Evolutionary conservation across 1,284 basidiomycete genomes (phyloP).

Genomic region (Cystobasidiaceae sp.): DNA sequence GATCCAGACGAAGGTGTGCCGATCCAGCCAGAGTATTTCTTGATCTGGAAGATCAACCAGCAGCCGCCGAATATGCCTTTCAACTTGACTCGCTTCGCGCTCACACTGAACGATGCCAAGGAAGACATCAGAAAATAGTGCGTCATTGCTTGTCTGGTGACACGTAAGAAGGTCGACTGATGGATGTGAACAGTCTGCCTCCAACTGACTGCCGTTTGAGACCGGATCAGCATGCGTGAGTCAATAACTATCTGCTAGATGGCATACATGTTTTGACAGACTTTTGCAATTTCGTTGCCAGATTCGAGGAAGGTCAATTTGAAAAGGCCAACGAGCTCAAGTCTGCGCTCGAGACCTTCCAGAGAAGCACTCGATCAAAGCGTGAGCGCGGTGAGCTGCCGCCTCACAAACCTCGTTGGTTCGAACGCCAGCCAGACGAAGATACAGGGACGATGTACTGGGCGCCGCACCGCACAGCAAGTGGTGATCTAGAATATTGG

Average conservation of each 20-base stretch:
- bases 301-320: slow-evolving; percentile 40
- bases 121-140: slow-evolving; percentile 59
- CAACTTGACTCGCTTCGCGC: slow-evolving; percentile 91
- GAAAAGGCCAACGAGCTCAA: slow-evolving; percentile 87
- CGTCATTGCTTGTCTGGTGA: neutral
- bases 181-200: slow-evolving; percentile 53
- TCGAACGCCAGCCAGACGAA: slow-evolving; percentile 59
- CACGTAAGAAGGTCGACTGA: neutral
- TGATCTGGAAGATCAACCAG: slow-evolving; percentile 89
- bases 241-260: neutral
- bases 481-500: slow-evolving; percentile 72
- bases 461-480: slow-evolving; percentile 59
- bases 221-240: slow-evolving; percentile 76
- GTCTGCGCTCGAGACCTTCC: slow-evolving; percentile 76
- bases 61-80: slow-evolving; percentile 73
- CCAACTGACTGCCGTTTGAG: slow-evolving; percentile 91
- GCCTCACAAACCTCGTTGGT: slow-evolving; percentile 66
- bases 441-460: slow-evolving; percentile 84
- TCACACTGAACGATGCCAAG: slow-evolving; percentile 81
- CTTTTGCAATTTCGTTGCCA: neutral
- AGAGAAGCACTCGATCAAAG: slow-evolving; percentile 68
- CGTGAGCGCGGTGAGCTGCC: slow-evolving; percentile 70
- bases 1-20: slow-evolving; percentile 60
- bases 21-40: slow-evolving; percentile 47
- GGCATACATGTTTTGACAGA: no score